Base-by-base conservation (phyloP, 352 stramenopile genomes). In the Phytophthora pisi region DNA sequence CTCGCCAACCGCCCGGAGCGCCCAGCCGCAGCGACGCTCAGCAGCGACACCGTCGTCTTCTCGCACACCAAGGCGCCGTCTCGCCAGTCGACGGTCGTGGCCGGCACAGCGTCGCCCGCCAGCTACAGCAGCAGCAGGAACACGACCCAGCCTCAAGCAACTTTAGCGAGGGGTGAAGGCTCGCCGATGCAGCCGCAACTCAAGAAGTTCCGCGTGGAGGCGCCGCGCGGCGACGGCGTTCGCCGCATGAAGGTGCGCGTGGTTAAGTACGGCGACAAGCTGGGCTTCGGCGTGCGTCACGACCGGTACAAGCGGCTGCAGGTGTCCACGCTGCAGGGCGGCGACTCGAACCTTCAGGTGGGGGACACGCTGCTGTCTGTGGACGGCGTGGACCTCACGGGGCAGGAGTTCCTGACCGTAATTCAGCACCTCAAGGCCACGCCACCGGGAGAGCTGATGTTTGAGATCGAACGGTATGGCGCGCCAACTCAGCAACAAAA, bases 271-370 rank as follows among this genome's bases (percentile, higher is more conserved):
- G 81, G 80, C 3, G 71, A 88, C 52, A 82, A 71, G 47, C 66
- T 93, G 50, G 82, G 85, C 26, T 93, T 91, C 62, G 81, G 82
- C 3, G 87, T 91, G 63, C 79, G 83, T 49, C 84, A 91, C 36
- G 81, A 93, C 61, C 64, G 65, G 15, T 68, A 72, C 20, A 81
- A 78, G 24, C 66, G 82, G 16, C 63, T 91, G 7, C 78, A 84
- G 42, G 81, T 93, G 55, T 91, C 82, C 50, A 86, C 81, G 18
- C 28, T 89, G 6, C 82, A 88, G 38, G 77, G 66, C 1, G 43
- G 51, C 43, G 73, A 74, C 43, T 81, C 79, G 2, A 66, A 11
- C 45, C 54, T 91, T 31, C 74, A 67, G 5, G 75, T 90, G 31
- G 87, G 85, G 15, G 87, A 95, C 63, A 82, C 75, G 20, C 71